phyloP scores from a whole-genome alignment of 2,329 filamentous ascomycete species.

The Penicillium sp. region DNA sequence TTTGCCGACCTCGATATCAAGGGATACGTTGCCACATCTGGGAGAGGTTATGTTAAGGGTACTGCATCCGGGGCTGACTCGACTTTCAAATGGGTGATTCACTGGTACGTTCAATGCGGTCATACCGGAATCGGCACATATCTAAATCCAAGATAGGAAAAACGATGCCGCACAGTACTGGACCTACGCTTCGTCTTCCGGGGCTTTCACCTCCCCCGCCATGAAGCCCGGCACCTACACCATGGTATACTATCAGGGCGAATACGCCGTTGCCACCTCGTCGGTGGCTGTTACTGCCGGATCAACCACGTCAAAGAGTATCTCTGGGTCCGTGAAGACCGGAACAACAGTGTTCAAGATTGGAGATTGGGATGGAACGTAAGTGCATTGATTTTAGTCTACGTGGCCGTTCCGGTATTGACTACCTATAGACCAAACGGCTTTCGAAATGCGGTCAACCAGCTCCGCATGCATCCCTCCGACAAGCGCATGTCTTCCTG shows the following conservation, averaged over 20 bases:
- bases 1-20: constrained; percentile 59
- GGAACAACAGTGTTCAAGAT: constrained; percentile 62
- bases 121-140: not conserved
- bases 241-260: constrained; percentile 64
- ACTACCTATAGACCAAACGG: constrained; percentile 49
- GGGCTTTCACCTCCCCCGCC: constrained; percentile 61
- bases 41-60: constrained; percentile 60
- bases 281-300: constrained; percentile 54
- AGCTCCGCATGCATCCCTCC: constrained; percentile 67
- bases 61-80: constrained; percentile 59
- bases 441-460: constrained; percentile 67
- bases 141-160: constrained; percentile 35
- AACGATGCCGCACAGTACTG: constrained; percentile 66
- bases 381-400: constrained; percentile 6
- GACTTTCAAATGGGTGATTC: constrained; percentile 58
- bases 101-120: constrained; percentile 51
- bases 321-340: constrained; percentile 51
- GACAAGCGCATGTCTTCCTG: constrained; percentile 64
- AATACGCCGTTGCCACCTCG: constrained; percentile 55
- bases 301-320: constrained; percentile 50
- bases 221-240: constrained; percentile 70
- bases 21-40: constrained; percentile 57
- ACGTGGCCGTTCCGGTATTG: constrained; percentile 11
- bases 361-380: constrained; percentile 64
- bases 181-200: constrained; percentile 56